A percentile compares a stretch with the other conserved stretches of the same genome.
Conservation (phyloP, 108 stramenopile species). For the Nitzschia inconspicua region DNA sequence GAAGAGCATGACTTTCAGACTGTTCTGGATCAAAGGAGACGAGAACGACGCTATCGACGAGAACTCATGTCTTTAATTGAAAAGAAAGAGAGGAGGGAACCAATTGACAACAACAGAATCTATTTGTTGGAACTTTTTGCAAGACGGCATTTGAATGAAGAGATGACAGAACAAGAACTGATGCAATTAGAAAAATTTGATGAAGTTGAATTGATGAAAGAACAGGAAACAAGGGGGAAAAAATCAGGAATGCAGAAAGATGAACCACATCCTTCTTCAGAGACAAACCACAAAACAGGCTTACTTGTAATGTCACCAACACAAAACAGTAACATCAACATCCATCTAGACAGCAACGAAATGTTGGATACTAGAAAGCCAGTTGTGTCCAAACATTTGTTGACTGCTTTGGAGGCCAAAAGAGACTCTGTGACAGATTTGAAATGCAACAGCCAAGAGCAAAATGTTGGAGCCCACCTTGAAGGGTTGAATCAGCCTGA, state of each 20-base stretch:
- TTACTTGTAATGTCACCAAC: too few relatives aligned
- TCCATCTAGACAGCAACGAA: too few relatives aligned
- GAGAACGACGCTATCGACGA: slow-evolving; percentile 11
- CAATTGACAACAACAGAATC: slow-evolving; percentile 8
- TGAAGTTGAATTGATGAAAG: slow-evolving; percentile 48
- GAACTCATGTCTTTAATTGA: slow-evolving; percentile 15
- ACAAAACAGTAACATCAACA: too few relatives aligned
- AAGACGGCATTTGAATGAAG: slow-evolving; percentile 2
- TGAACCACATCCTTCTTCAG: too few relatives aligned
- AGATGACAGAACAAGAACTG: slow-evolving; percentile 46
- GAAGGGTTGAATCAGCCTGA: neutral
- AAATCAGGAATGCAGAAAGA: too few relatives aligned
- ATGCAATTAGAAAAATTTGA: slow-evolving; percentile 32
- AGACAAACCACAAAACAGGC: too few relatives aligned
- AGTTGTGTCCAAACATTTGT: too few relatives aligned
- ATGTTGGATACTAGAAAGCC: too few relatives aligned
- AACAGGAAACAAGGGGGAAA: too few relatives aligned
- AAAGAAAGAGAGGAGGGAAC: slow-evolving; percentile 15
- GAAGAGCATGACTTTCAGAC: slow-evolving; percentile 9
- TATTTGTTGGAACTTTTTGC: slow-evolving; percentile 9
- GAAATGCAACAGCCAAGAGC: too few relatives aligned
- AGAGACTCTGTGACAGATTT: too few relatives aligned
- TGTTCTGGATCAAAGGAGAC: slow-evolving; percentile 2
- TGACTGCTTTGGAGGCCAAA: too few relatives aligned
- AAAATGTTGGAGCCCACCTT: slow-evolving; percentile 1